Percentiles rank a stretch among this genome's conserved stretches.
phyloP scores from a whole-genome alignment of 345 rosid species.

The Kernera saxatilis region DNA sequence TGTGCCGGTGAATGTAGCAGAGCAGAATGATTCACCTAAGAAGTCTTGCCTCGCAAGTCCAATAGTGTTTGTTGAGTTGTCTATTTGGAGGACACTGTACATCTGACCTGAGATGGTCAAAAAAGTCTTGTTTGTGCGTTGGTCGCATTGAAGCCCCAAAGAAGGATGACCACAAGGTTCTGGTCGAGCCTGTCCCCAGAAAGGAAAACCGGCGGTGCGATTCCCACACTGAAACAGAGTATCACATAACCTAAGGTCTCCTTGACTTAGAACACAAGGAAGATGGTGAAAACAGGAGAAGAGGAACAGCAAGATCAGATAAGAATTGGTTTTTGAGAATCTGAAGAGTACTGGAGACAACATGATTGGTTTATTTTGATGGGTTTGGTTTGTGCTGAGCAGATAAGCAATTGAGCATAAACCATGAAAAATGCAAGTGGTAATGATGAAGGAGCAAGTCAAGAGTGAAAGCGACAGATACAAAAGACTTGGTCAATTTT shows the following conservation, averaged over 20 bases:
- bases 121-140: background rate
- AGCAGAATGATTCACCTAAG: background rate
- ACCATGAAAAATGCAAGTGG: background rate
- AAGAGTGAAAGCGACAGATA: slow-evolving; percentile 1
- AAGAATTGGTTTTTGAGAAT: background rate
- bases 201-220: slow-evolving; percentile 33
- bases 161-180: slow-evolving; percentile 30
- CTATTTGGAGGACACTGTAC: slow-evolving; percentile 24
- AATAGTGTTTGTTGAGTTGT: background rate
- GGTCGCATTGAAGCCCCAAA: slow-evolving; percentile 24
- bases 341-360: background rate
- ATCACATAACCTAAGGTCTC: background rate
- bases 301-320: background rate
- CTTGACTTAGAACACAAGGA: slow-evolving; percentile 7
- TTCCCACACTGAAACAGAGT: slow-evolving; percentile 28
- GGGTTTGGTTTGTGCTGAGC: background rate
- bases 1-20: background rate
- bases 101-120: background rate
- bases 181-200: slow-evolving; percentile 29
- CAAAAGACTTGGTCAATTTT: background rate
- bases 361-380: slow-evolving; percentile 8
- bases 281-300: background rate
- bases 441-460: slow-evolving; percentile 13
- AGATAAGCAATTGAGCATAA: background rate
- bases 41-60: slow-evolving; percentile 29